phyloP scores from a whole-genome alignment of 75 land plant genomes.

The Selaginella moellendorffii region DNA sequence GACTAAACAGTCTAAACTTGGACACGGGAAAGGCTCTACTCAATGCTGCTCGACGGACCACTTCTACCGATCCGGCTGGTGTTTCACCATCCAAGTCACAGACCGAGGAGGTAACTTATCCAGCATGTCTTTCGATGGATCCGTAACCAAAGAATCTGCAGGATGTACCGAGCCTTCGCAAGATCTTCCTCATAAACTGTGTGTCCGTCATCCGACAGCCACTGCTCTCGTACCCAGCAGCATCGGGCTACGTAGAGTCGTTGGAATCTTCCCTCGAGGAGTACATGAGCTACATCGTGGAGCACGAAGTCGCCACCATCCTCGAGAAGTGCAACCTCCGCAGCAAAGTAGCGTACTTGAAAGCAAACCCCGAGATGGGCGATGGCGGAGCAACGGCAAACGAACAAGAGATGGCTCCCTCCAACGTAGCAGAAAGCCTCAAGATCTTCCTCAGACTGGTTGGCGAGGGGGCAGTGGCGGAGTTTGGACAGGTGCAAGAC shows the following conservation, averaged over 20 bases:
- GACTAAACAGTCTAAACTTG: constrained; percentile 38
- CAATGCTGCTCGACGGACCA: not conserved
- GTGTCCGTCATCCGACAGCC: constrained; percentile 84
- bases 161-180: constrained; percentile 32
- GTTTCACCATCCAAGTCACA: not conserved
- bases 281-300: constrained; percentile 44
- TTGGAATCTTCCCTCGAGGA: constrained; percentile 39
- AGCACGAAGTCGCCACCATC: constrained; percentile 58
- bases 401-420: constrained; percentile 40
- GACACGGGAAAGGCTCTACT: constrained; percentile 15
- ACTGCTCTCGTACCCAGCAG: constrained; percentile 39
- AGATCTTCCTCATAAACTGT: constrained; percentile 85
- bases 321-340: constrained; percentile 54
- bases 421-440: constrained; percentile 47
- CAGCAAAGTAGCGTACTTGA: constrained; percentile 51
- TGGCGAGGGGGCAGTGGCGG: constrained; percentile 66
- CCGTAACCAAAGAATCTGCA: not conserved
- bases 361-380: constrained; percentile 13
- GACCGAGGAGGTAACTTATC: not conserved
- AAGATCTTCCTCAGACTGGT: constrained; percentile 55
- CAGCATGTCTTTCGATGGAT: too few relatives aligned
- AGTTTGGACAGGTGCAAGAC: constrained; percentile 78
- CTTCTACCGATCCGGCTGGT: not conserved
- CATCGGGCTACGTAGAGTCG: constrained; percentile 38
- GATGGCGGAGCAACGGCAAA: constrained; percentile 14